A percentile compares a stretch with the other conserved stretches of the same genome.
These are phyloP conservation scores for Fusarium sp. DNA, from an alignment of 2,329 filamentous ascomycete species.

Conservation along the genomic window DNA sequence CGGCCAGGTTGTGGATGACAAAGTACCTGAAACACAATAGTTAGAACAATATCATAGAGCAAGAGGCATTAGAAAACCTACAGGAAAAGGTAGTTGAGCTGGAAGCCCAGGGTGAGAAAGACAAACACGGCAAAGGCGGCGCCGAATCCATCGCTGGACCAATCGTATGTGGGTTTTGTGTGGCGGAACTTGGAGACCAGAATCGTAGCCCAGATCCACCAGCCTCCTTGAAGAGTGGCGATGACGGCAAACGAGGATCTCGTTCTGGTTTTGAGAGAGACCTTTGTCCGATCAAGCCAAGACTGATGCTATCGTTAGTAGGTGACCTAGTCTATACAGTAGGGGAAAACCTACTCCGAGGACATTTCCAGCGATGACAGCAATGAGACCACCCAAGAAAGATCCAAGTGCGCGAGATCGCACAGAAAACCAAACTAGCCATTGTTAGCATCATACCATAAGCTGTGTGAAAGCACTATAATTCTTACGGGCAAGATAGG, in stretches of 20 bases:
- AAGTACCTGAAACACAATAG: conserved; percentile 69
- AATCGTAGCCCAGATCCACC: conserved; percentile 81
- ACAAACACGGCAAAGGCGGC: conserved; percentile 77
- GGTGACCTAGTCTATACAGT: background rate
- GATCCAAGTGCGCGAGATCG: conserved; percentile 79
- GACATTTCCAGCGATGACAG: conserved; percentile 76
- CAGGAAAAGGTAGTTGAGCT: conserved; percentile 82
- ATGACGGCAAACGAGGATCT: conserved; percentile 70
- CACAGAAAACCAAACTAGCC: conserved; percentile 77
- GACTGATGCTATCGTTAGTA: conserved; percentile 45
- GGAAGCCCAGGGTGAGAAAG: conserved; percentile 77
- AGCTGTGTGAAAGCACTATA: fast-evolving
- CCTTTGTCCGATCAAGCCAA: conserved; percentile 72
- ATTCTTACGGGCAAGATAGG: conserved; percentile 65
- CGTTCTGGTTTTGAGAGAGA: conserved; percentile 69
- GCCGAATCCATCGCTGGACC: conserved; percentile 75
- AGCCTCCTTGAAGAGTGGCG: conserved; percentile 73
- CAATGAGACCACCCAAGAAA: conserved; percentile 78
- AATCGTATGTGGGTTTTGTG: conserved; percentile 76
- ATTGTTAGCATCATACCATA: conserved; percentile 5
- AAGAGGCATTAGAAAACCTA: conserved; percentile 52
- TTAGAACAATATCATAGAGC: background rate
- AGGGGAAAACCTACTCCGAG: conserved; percentile 66
- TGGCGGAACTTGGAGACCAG: conserved; percentile 73
- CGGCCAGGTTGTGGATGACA: conserved; percentile 76